Evolutionary conservation across 805 yeast genomes (phyloP), one percentile per base, ranked within the genome.

Genomic region (Grigorovia jiainica): DNA sequence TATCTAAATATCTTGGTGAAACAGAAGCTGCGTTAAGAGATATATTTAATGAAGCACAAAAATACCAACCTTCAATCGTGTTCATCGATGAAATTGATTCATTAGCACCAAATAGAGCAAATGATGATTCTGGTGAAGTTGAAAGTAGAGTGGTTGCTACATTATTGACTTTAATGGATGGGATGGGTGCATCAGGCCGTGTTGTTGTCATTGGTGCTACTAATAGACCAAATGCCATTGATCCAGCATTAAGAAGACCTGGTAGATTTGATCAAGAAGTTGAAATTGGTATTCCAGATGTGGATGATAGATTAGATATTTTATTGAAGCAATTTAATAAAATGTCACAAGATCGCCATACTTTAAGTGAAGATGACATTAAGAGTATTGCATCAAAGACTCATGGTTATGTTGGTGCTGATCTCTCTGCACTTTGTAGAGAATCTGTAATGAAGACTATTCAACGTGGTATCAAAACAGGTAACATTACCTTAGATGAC

Each of bases 341-440:
- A 36, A 68, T 68, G 67, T 55, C 63, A 0, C 18, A 43, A 7
- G 56, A 58, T 15, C 75, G 79, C 16, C 79, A 78, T 51, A 64
- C 63, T 0, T 59, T 90, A 31, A 55, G 69, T 0, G 64, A 58
- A 0, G 77, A 68, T 0, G 81, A 84, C 31, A 72, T 89, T n/a
- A 57, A 64, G n/a, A 53, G 52, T 1, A 64, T 89, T 34, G 86
- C 96, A 0, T 61, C 76, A 4, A 81, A 77, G 54, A 89, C 97
- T 0, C 98, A 92, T 62, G 98, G 98, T 5, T 92, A 86, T 56
- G 98, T 92, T 2, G 99, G 99, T 37, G 96, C 97, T 0, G 99
- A 92, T 64, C 63, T 92, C 38, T 77, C 83, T 3, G 95, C 97
- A 0, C 67, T 92, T 18, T 78, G 89, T 46, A 69, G 97, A 39